Evolutionary conservation across 352 stramenopile genomes (phyloP).

Genomic region (Globisporangium carolinianum): DNA sequence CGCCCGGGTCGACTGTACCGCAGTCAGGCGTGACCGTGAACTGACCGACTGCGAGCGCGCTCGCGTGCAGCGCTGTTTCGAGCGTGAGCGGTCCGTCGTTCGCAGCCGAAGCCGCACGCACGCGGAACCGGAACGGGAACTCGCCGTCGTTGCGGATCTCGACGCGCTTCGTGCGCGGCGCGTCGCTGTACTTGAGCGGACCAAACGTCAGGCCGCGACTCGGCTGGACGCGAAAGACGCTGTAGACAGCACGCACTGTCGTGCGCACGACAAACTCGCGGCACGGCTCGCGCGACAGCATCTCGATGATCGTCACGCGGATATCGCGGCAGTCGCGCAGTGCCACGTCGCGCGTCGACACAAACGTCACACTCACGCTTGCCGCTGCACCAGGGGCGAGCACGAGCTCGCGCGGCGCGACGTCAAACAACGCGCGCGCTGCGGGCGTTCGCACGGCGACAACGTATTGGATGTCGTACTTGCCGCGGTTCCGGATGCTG

Average conservation of each 20-base stretch:
- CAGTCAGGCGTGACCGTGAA: constrained; percentile 76
- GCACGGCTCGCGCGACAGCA: constrained; percentile 84
- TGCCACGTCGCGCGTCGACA: constrained; percentile 65
- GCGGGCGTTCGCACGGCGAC: constrained; percentile 48
- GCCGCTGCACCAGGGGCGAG: constrained; percentile 65
- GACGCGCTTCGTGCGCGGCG: constrained; percentile 59
- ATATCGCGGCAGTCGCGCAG: constrained; percentile 91
- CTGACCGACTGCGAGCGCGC: constrained; percentile 50
- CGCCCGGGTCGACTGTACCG: constrained; percentile 81
- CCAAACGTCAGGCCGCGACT: constrained; percentile 91
- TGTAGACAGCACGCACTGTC: constrained; percentile 74
- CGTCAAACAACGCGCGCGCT: constrained; percentile 63
- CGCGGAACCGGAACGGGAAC: constrained; percentile 89
- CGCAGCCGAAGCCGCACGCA: constrained; percentile 17
- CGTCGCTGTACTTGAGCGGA: constrained; percentile 85
- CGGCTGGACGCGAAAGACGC: constrained; percentile 83
- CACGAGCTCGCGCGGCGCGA: constrained; percentile 73
- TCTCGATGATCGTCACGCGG: constrained; percentile 89
- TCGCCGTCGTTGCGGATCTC: constrained; percentile 92
- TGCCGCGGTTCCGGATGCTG: constrained; percentile 86
- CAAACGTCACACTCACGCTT: constrained; percentile 78
- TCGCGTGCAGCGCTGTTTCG: constrained; percentile 24
- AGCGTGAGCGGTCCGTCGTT: constrained; percentile 20
- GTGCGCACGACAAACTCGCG: constrained; percentile 86
- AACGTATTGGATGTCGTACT: constrained; percentile 91